Evolutionary conservation across 2,329 filamentous ascomycete species (phyloP).

Genomic region (Thermoascus crustaceus): DNA sequence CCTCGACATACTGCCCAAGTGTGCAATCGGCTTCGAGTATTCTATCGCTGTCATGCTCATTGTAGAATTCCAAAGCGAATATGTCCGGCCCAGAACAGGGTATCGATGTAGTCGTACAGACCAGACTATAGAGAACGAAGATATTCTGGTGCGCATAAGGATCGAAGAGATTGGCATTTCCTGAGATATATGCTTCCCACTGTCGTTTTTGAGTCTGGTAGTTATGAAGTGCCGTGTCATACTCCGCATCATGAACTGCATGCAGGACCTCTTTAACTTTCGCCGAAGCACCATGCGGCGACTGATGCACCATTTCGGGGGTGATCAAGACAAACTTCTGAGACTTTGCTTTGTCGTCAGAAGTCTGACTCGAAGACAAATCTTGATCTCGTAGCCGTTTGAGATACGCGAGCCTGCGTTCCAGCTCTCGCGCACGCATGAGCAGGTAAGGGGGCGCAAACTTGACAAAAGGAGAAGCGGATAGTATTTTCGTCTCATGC

Average conservation of each 20-base stretch:
- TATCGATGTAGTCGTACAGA: conserved; percentile 87
- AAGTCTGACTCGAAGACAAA: conserved; percentile 32
- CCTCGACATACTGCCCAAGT: conserved; percentile 88
- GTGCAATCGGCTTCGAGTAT: conserved; percentile 79
- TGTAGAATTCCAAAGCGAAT: conserved; percentile 87
- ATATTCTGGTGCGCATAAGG: conserved; percentile 96
- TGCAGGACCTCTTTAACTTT: conserved; percentile 91
- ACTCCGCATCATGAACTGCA: conserved; percentile 92
- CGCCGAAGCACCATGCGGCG: conserved; percentile 68
- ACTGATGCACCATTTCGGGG: conserved; percentile 87
- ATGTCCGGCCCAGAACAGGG: conserved; percentile 86
- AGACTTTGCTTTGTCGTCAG: conserved; percentile 54
- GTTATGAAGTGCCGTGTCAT: conserved; percentile 87
- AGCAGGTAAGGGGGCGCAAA: conserved; percentile 90
- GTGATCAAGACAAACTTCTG: conserved; percentile 84
- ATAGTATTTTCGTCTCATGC: conserved; percentile 85
- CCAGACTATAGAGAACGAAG: conserved; percentile 84
- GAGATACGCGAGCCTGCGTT: conserved; percentile 72
- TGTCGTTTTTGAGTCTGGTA: conserved; percentile 91
- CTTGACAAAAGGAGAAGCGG: conserved; percentile 90
- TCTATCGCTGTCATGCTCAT: conserved; percentile 66
- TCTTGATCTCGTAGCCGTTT: conserved; percentile 72
- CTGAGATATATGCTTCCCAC: conserved; percentile 91
- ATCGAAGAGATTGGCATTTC: conserved; percentile 82
- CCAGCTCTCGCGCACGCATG: conserved; percentile 85